phyloP scores from a whole-genome alignment of 352 stramenopile species.

The Globisporangium viniferum region DNA sequence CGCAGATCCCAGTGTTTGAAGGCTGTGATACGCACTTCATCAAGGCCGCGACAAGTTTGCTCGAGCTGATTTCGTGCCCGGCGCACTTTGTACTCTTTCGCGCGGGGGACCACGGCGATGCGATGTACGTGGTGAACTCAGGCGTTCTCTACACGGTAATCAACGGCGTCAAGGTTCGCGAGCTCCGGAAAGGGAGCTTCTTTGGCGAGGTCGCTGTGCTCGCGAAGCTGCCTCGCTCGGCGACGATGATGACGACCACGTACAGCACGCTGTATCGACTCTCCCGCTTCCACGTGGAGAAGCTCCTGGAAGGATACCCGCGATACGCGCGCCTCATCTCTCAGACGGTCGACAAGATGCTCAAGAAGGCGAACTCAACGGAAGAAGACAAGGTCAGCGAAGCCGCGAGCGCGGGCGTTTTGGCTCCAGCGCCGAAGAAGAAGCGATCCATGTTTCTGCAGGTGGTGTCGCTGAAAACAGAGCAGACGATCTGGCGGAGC shows the following conservation, averaged over 20 bases:
- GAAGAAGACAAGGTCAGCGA: constrained; percentile 20
- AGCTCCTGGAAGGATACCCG: constrained; percentile 53
- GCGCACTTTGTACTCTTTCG: constrained; percentile 57
- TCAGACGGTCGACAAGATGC: constrained; percentile 38
- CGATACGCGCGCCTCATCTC: constrained; percentile 42
- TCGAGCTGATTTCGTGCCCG: constrained; percentile 55
- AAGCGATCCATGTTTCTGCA: constrained; percentile 13
- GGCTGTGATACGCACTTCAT: constrained; percentile 59
- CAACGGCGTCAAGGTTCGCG: constrained; percentile 59
- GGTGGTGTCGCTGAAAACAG: constrained; percentile 6
- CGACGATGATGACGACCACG: constrained; percentile 57
- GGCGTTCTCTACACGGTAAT: constrained; percentile 61
- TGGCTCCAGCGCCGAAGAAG: neutral
- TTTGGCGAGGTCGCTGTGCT: constrained; percentile 70
- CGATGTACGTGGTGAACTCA: constrained; percentile 70
- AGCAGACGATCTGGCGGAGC: constrained; percentile 11
- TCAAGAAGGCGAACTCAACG: constrained; percentile 22
- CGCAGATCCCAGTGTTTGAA: constrained; percentile 55
- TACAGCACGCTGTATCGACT: constrained; percentile 67
- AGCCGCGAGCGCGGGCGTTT: neutral
- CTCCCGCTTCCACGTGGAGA: constrained; percentile 44
- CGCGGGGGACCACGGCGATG: constrained; percentile 56
- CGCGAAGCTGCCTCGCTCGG: constrained; percentile 44
- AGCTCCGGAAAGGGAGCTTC: constrained; percentile 62
- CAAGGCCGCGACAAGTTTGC: constrained; percentile 45